A percentile compares a stretch with the other conserved stretches of the same genome.
Conservation (phyloP, 305 asterid species). For the Caryopteris hybrid region DNA sequence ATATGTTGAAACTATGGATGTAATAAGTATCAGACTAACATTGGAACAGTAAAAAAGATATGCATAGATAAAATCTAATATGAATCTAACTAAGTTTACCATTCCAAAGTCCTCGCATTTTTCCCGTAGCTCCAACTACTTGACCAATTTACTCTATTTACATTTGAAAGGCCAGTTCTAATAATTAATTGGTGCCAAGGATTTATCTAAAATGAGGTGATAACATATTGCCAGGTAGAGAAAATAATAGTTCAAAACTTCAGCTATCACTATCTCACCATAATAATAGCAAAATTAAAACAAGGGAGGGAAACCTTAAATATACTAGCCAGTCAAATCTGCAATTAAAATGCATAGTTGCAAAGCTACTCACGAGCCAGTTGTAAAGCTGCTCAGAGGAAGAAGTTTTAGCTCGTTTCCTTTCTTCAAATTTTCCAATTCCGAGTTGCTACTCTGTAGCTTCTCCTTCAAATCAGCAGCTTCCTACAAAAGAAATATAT, state of each 20-base stretch:
- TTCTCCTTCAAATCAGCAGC: conserved; percentile 54
- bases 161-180: not conserved
- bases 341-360: conserved; percentile 14
- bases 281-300: not conserved
- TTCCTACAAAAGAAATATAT: conserved; percentile 39
- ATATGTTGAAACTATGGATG: not conserved
- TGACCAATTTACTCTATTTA: not conserved
- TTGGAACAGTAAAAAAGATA: not conserved
- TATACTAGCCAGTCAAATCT: not conserved
- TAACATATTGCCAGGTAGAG: not conserved
- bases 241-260: not conserved
- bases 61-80: not conserved
- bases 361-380: conserved; percentile 48
- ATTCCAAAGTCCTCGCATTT: not conserved
- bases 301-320: not conserved
- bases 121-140: not conserved
- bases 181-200: not conserved
- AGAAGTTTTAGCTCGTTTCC: conserved; percentile 47
- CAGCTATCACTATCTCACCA: not conserved
- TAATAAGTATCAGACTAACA: not conserved
- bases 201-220: not conserved
- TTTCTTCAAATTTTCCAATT: conserved; percentile 56
- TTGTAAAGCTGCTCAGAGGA: conserved; percentile 50
- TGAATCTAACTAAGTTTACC: too few species aligned
- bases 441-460: conserved; percentile 44